A percentile compares a stretch with the other conserved stretches of the same genome.
Evolutionary conservation across 805 yeast genomes (phyloP).

Genomic region (Kluyveromyces nonfermentans): DNA sequence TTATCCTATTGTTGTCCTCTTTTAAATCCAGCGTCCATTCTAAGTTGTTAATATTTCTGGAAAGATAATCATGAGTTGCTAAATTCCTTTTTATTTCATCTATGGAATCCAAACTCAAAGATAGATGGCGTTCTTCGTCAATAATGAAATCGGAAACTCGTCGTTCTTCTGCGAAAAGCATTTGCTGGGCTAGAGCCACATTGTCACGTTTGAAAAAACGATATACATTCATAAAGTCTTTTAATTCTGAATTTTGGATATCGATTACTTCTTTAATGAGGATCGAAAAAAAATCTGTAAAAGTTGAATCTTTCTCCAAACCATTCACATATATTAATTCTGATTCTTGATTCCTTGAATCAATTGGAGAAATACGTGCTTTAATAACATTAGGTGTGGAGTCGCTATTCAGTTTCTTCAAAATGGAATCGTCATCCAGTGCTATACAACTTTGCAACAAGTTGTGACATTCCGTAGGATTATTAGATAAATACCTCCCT

Average conservation of each 20-base stretch:
- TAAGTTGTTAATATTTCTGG: slow-evolving; percentile 11
- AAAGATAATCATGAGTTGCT: slow-evolving; percentile 3
- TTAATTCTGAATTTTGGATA: neutral
- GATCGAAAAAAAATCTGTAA: neutral
- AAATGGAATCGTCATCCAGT: neutral
- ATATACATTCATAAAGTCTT: slow-evolving; percentile 10
- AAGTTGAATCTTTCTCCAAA: neutral
- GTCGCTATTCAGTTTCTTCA: neutral
- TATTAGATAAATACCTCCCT: neutral
- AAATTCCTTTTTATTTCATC: neutral
- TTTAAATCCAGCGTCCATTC: slow-evolving; percentile 52
- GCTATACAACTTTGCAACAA: neutral
- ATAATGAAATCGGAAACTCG: slow-evolving; percentile 47
- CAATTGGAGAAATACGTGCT: neutral
- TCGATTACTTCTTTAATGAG: neutral
- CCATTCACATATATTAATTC: neutral
- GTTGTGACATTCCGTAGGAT: neutral
- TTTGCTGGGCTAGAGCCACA: slow-evolving; percentile 30
- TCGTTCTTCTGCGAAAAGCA: slow-evolving; percentile 38
- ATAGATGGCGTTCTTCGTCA: slow-evolving; percentile 30
- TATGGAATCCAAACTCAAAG: neutral
- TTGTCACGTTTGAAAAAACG: slow-evolving; percentile 25
- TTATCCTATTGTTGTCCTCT: slow-evolving; percentile 61
- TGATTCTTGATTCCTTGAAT: neutral
- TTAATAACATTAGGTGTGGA: neutral